Evolutionary conservation across 345 rosid species (phyloP), one percentile per base, ranked within the genome.

Genomic region (Eucalyptus caleyi): DNA sequence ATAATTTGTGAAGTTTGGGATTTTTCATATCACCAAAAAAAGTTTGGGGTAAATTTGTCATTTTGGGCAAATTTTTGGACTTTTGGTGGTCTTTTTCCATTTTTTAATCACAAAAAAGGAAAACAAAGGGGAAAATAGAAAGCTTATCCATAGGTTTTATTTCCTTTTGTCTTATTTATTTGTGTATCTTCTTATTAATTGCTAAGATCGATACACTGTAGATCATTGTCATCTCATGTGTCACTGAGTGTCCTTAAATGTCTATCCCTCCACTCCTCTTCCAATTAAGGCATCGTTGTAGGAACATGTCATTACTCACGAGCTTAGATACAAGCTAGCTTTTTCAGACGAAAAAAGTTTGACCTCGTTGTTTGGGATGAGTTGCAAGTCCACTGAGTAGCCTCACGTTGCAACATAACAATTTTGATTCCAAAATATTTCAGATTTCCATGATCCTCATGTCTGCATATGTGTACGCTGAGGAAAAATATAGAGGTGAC

Each of bases 61-160:
- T 0, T 51, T 51, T 51, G 2, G 2, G 4, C 2, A 51, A 51
- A 51, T 1, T 51, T 51, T 51, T 7, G 23, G 1, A 18, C 1
- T 51, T 51, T 51, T 51, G 23, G 23, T 18, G 23, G 4, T 51
- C 21, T 51, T 51, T 51, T 51, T 3, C 23, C 4, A n/a, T 15
- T 30, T 62, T 30, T 30, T 23, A 54, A 65, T n/a, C 34, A 2
- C 18, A 9, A 65, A 30, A 65, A 62, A 15, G 10, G 72, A 65
- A 30, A n/a, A 30, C 18, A 62, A 62, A 62, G 34, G 34, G 69
- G 30, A 62, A 59, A 15, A 4, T n/a, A 65, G 37, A 30, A 65
- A n/a, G 77, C 37, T 30, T 65, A n/a, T 14, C 9, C 37, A 65
- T 65, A 65, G 21, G 9, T n/a, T 65, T 65, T n/a, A n/a, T 65